Percentiles rank a stretch among this genome's conserved stretches.
phyloP scores from a whole-genome alignment of 345 rosid genomes.

The Gossypium raimondii region DNA sequence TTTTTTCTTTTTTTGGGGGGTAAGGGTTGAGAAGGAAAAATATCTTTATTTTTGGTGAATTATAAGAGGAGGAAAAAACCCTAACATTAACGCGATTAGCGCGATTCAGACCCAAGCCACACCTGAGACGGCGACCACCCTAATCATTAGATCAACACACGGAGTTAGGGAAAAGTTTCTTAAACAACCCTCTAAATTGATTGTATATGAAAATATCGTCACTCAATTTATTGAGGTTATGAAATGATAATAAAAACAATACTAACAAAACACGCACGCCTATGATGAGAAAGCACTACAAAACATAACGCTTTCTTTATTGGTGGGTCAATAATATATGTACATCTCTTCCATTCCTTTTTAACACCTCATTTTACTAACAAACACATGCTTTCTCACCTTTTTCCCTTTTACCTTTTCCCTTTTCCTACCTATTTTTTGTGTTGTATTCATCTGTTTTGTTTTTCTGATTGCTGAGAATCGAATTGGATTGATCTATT shows the following conservation, averaged over 20 bases:
- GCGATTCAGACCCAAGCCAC: rapidly evolving
- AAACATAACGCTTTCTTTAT: background rate
- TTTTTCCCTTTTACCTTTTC: background rate
- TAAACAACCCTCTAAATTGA: too few species aligned
- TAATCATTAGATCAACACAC: too few species aligned
- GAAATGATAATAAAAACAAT: background rate
- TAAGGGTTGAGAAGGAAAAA: too few species aligned
- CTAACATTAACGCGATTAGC: too few species aligned
- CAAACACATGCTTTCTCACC: background rate
- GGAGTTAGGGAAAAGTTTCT: rapidly evolving
- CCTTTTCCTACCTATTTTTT: background rate
- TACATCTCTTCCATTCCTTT: background rate
- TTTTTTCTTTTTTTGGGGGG: too few species aligned
- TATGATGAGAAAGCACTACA: background rate
- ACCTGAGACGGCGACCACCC: rapidly evolving
- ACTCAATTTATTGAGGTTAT: too few species aligned
- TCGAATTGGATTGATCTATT: too few species aligned
- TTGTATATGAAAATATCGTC: too few species aligned
- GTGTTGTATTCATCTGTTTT: background rate
- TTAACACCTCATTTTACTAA: background rate
- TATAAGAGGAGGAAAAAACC: too few species aligned
- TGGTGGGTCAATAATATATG: background rate
- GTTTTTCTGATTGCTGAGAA: too few species aligned
- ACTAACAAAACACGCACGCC: background rate
- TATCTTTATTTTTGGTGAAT: too few species aligned